Percentiles rank a stretch among this genome's conserved stretches.
phyloP scores from a whole-genome alignment of 225 moss, liverwort and hornwort species.

The Pleurozium schreberi region DNA sequence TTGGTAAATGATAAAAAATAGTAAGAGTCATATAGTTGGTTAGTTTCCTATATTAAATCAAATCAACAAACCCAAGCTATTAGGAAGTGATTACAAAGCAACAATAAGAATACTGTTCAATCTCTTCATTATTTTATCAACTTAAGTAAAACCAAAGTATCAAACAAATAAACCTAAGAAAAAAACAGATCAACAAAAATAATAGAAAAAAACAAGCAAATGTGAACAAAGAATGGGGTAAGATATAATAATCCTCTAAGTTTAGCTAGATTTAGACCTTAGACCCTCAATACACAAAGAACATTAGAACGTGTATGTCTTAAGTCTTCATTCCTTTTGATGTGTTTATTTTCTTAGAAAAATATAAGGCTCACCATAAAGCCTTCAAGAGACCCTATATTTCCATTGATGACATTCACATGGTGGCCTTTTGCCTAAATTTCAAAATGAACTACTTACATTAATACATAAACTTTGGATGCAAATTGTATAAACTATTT shows the following conservation, averaged over 20 bases:
- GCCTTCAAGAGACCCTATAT: too few relatives aligned
- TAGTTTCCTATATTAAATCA: background rate
- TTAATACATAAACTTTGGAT: background rate
- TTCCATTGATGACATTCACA: background rate
- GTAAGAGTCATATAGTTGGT: too few relatives aligned
- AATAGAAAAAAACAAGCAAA: background rate
- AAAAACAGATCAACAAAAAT: background rate
- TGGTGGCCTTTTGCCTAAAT: background rate
- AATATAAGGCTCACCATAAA: background rate
- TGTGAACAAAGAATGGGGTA: background rate
- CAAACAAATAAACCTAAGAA: background rate
- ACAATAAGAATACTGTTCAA: background rate
- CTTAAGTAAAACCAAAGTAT: background rate
- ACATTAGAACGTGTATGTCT: background rate
- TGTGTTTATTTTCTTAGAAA: background rate
- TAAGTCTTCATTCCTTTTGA: too few relatives aligned
- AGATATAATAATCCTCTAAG: background rate
- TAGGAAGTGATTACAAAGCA: background rate
- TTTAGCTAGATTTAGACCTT: background rate
- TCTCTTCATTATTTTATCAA: background rate
- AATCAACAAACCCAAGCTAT: background rate
- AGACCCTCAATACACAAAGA: fast-evolving
- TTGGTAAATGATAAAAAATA: too few relatives aligned
- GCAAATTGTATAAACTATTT: background rate
- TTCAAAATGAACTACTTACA: background rate